Base-by-base conservation (phyloP, 768 basidiomycete species). In the Pleurotus platypus region DNA sequence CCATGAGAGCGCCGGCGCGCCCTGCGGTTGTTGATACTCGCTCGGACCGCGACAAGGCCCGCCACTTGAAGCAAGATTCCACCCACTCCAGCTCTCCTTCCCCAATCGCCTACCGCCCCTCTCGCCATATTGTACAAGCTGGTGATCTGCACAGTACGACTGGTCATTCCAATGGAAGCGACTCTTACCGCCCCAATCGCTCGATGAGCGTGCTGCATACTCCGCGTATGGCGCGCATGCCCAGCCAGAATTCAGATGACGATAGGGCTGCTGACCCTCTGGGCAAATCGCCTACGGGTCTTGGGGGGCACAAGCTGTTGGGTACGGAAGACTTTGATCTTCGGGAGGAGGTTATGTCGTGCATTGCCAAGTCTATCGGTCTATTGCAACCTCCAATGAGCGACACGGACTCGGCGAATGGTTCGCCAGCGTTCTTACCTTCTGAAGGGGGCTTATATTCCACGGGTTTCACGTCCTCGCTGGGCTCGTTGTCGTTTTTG, bases 281-380 rank as follows among this genome's bases (percentile, higher is more conserved):
- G 7, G 58, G 56, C 30, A 60, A 58, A 24, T 65, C 65, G 30
- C 57, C 60, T 43, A 40, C 56, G 37, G 26, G 59, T 26, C 59
- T 62, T 18, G 61, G 66, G 43, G 24, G 64, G 35, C 59, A 62
- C 42, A 67, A 68, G 9, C 60, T 76, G 54, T 69, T 78, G 30
- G 75, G 73, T 6, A 54, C 12, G n/a, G 89, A 87, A 22, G 92
- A 95, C 18, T 95, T 98, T 62, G 93, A 98, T 68, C 82, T 98
- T n/a, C 84, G 92, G 37, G 92, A 94, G 62, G 94, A 92, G 62
- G 95, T 99, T 30, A 94, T 98, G 93, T 89, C 90, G 0, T 96
- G 93, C 69, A 95, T 99, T 59, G 94, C 96, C 1, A 95, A 96
- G 69, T 96, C 94, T 2, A 98, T 99, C 57, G 97, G 97, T 3